Evolutionary conservation across 305 asterid species (phyloP), one percentile per base, ranked within the genome.

Genomic region (Fraxinus paxiana): DNA sequence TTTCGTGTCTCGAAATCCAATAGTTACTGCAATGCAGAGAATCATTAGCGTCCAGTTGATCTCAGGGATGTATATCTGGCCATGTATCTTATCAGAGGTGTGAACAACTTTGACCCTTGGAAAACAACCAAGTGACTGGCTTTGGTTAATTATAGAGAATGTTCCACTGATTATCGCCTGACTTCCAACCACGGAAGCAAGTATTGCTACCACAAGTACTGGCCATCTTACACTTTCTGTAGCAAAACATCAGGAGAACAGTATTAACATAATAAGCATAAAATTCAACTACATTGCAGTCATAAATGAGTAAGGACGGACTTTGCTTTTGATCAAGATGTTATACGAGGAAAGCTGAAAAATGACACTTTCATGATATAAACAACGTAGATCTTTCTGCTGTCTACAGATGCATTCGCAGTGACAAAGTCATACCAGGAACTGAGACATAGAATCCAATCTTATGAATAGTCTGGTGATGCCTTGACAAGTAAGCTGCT

Each of bases 81-180:
- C 98, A 51, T 95, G 98, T 75, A 90, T 90, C 85, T 92, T 92
- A 15, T 90, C 96, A 4, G 91, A 88, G 71, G 99, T 95, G 90
- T 95, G 99, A 79, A 95, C 82, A 30, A 93, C 98, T 87, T 95
- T 95, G 46, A 95, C 99, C 86, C 98, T 90, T 1, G 99, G 99
- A 78, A 95, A 95, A 88, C 97, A 95, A 80, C 98, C 99, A 4
- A 95, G 97, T 20, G 98, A 92, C 54, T 90, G 99, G 79, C 96
- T 90, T 88, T 95, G 99, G 88, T 95, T 95, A 87, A 95, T 95
- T 79, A 95, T 95, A 0, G 99, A 95, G 87, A 95, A 95, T 1
- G 99, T 95, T 22, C 99, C 99, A 2, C 99, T 95, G 84, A 95
- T 95, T 84, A 95, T 93, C 13, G 99, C 99, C 81, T 95, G 99